Base-by-base conservation (phyloP, 2,329 filamentous ascomycete species). In the Calycina herbarum region DNA sequence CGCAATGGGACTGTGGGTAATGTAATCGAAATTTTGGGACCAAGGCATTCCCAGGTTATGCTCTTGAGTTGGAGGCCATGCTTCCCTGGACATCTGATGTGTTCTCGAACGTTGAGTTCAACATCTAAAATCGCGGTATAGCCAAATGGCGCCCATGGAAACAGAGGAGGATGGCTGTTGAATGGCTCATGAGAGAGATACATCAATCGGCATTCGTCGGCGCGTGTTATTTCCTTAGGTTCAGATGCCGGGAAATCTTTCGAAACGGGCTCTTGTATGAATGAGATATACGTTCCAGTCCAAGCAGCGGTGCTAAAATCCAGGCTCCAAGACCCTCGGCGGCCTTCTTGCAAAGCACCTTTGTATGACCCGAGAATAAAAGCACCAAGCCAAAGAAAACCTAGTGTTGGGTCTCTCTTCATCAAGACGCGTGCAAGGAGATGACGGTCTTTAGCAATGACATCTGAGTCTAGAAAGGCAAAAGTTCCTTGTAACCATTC, bases 201-300 rank as follows among this genome's bases (percentile, higher is more conserved):
- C 67, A 71, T 61, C 60, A 71, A 59, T 67, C 70, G 68, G 61
- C 64, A 68, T 67, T 72, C 70, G 51, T 72, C 70, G 35, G 68
- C 68, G 48, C 69, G 64, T 27, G 67, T 67, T 48, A 69, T 69
- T 42, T 66, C 66, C 20, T 48, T 24, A 5, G 17, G 17, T 59
- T 69, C 62, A 29, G 65, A 31, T 51, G 27, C 42, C 64, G 54
- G 51, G 35, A 56, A 31, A 57, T 13, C 64, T 31, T n/a, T 62
- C 59, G 64, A 66, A 5, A 71, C 65, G 62, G 69, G 68, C 57
- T 70, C 65, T 65, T 72, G 69, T 63, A 72, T 69, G 60, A 71
- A 71, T 64, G 70, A 72, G 61, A 70, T 68, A 15, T 68, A 61
- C 38, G 70, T 72, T 63, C 70, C 68, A 11, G 70, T 72, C 70